Conservation (phyloP, 129 eudicot species). For the Centella asiatica region DNA sequence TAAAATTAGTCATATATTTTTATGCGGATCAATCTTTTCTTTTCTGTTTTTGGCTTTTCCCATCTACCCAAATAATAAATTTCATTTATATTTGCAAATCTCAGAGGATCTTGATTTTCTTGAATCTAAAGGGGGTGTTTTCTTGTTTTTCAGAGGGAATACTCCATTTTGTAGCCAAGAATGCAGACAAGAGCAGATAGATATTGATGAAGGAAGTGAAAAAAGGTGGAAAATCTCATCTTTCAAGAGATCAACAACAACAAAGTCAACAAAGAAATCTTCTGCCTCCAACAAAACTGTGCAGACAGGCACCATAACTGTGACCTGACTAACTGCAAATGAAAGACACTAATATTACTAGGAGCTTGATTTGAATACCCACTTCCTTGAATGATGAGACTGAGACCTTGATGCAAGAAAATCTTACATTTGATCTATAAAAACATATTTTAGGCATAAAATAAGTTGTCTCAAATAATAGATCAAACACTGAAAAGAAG, state of each 20-base stretch:
- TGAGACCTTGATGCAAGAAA: too few species aligned
- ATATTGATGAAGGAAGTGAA: constrained; percentile 69
- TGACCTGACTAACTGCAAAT: constrained; percentile 20
- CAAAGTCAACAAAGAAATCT: constrained; percentile 41
- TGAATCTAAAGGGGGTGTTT: constrained; percentile 8
- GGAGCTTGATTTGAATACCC: too few species aligned
- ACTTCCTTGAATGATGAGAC: too few species aligned
- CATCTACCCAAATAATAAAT: constrained; percentile 5
- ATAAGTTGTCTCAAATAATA: too few species aligned
- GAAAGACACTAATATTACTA: too few species aligned
- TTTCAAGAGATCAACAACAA: constrained; percentile 37
- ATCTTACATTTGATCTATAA: too few species aligned
- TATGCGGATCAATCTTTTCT: background rate
- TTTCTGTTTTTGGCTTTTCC: background rate
- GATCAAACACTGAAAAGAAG: too few species aligned
- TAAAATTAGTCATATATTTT: background rate
- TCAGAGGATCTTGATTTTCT: background rate
- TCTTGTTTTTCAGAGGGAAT: constrained; percentile 57
- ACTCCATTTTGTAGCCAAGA: constrained; percentile 95
- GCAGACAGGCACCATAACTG: constrained; percentile 56
- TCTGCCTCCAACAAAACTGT: constrained; percentile 32
- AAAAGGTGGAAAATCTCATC: constrained; percentile 53
- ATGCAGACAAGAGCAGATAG: constrained; percentile 92
- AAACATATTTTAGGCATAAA: too few species aligned
- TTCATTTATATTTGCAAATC: background rate